These are phyloP conservation scores for Venturia asperata DNA, from an alignment of 2,329 filamentous ascomycete genomes.

Conservation along the genomic window DNA sequence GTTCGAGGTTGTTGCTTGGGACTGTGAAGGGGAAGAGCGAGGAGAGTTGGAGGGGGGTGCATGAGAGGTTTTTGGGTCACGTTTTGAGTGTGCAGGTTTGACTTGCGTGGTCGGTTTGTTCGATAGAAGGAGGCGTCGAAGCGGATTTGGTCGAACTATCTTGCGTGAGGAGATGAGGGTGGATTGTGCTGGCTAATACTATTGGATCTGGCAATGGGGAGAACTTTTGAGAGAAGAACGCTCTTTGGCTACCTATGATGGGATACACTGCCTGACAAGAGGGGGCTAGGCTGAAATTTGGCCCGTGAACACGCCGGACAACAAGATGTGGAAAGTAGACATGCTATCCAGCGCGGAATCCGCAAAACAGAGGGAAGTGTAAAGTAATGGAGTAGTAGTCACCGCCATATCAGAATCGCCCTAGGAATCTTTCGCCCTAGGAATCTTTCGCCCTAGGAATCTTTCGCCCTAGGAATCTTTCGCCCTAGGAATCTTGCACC, in stretches of 20 bases:
- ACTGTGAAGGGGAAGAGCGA: slow-evolving; percentile 34
- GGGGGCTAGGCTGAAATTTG: background rate
- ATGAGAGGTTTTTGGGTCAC: slow-evolving; percentile 27
- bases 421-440: no score
- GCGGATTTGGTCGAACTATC: background rate
- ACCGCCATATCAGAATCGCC: no score
- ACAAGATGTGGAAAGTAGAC: no score
- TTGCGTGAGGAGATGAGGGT: background rate
- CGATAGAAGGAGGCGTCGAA: no score
- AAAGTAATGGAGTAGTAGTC: no score
- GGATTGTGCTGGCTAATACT: background rate
- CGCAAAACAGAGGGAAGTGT: no score
- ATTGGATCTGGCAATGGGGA: background rate
- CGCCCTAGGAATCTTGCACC: no score
- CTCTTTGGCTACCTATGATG: background rate
- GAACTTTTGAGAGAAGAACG: background rate
- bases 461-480: no score
- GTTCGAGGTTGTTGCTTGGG: slow-evolving; percentile 29
- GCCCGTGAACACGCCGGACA: no score
- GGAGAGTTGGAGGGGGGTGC: slow-evolving; percentile 30
- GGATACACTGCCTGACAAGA: background rate
- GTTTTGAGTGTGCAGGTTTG: slow-evolving; percentile 10
- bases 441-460: no score
- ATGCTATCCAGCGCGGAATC: no score
- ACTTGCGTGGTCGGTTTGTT: background rate